phyloP scores from a whole-genome alignment of 352 stramenopile species.

The Globisporangium megalacanthum region DNA sequence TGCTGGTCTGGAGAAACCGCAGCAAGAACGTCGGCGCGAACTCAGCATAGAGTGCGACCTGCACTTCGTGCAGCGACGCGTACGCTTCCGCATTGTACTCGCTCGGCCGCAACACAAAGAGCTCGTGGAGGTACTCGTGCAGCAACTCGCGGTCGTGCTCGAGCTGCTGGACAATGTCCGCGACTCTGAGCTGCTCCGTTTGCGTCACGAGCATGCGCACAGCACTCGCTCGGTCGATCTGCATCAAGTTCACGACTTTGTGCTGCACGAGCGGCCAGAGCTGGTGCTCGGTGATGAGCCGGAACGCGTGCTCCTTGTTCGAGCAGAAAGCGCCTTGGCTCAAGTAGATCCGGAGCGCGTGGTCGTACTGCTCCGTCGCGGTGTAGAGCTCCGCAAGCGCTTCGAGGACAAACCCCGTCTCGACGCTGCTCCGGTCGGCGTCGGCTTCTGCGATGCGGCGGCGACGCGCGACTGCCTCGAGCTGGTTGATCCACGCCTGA shows the following conservation, averaged over 20 bases:
- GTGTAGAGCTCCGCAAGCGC: conserved; percentile 78
- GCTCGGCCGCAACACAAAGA: conserved; percentile 57
- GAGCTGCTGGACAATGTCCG: conserved; percentile 71
- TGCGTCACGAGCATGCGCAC: conserved; percentile 79
- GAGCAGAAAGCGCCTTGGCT: conserved; percentile 80
- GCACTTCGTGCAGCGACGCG: conserved; percentile 59
- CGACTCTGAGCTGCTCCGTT: conserved; percentile 74
- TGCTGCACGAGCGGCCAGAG: conserved; percentile 72
- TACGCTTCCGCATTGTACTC: conserved; percentile 83
- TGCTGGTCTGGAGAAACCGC: conserved; percentile 75
- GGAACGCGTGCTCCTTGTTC: conserved; percentile 84
- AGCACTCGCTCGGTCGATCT: conserved; percentile 62
- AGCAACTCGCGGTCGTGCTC: conserved; percentile 59
- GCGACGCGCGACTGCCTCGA: conserved; percentile 66
- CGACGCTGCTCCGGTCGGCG: conserved; percentile 52
- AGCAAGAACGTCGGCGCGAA: conserved; percentile 59
- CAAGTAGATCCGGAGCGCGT: conserved; percentile 80
- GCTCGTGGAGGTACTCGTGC: conserved; percentile 72
- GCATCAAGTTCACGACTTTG: conserved; percentile 74
- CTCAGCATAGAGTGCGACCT: conserved; percentile 71
- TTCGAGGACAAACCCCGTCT: conserved; percentile 82
- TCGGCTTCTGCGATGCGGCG: conserved; percentile 64
- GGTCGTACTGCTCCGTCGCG: conserved; percentile 73
- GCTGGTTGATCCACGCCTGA: conserved; percentile 75
- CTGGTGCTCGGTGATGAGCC: conserved; percentile 79